These are phyloP conservation scores for Striga hermonthica DNA, from an alignment of 305 asterid species.

Conservation along the genomic window DNA sequence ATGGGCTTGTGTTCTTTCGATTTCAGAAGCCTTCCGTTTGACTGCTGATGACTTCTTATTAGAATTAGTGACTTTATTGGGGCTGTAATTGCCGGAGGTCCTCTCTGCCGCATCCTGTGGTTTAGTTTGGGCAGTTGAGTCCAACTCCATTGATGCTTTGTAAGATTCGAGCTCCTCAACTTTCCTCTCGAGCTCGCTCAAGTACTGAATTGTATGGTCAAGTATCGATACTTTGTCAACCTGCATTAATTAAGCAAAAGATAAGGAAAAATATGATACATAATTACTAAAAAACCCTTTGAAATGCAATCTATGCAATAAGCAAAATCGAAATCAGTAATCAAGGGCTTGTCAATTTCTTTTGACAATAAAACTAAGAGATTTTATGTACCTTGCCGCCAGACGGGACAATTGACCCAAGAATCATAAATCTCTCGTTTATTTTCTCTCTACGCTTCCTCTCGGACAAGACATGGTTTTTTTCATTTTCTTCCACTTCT, in stretches of 20 bases:
- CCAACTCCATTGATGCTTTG: conserved; percentile 43
- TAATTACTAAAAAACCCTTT: no score
- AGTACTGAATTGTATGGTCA: conserved; percentile 72
- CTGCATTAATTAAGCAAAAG: conserved; percentile 43
- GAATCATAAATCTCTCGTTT: conserved; percentile 63
- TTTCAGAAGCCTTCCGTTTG: conserved; percentile 65
- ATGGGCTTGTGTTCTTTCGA: conserved; percentile 38
- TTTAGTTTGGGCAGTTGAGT: conserved; percentile 42
- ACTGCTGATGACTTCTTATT: conserved; percentile 37
- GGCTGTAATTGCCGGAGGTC: conserved; percentile 64
- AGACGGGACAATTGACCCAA: conserved; percentile 80
- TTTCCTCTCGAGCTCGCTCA: conserved; percentile 69
- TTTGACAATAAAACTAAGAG: neutral
- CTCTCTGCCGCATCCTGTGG: conserved; percentile 55
- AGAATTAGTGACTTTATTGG: conserved; percentile 33
- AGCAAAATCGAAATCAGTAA: no score
- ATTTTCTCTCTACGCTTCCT: conserved; percentile 71
- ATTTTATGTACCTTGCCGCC: conserved; percentile 68
- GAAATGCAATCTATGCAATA: no score
- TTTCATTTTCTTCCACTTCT: conserved; percentile 53
- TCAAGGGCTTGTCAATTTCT: neutral
- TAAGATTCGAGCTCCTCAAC: conserved; percentile 59
- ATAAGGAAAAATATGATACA: no score
- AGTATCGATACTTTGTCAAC: conserved; percentile 82
- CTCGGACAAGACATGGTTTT: conserved; percentile 70